phyloP scores from a whole-genome alignment of 2,329 filamentous ascomycete species.

The Hansfordia pulvinata region DNA sequence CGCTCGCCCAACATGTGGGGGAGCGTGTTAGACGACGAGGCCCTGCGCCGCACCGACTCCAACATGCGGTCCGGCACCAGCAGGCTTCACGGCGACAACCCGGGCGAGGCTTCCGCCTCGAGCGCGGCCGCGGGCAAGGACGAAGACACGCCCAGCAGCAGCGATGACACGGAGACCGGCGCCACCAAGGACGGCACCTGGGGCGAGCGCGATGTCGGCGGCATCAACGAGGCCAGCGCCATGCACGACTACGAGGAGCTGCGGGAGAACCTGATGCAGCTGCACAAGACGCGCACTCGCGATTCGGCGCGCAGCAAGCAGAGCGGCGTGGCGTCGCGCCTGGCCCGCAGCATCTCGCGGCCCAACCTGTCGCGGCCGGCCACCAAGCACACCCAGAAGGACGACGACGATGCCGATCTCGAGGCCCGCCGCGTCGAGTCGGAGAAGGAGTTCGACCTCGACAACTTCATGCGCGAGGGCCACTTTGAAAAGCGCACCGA shows the following conservation, averaged over 20 bases:
- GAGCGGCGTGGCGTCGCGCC: too few relatives aligned
- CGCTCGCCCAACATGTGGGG: constrained; percentile 19
- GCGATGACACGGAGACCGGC: constrained; percentile 1
- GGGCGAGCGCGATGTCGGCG: constrained; percentile 22
- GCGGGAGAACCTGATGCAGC: constrained; percentile 17
- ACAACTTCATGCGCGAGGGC: constrained; percentile 58
- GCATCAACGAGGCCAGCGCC: constrained; percentile 18
- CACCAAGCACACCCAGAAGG: constrained; percentile 3
- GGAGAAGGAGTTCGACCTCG: constrained; percentile 52
- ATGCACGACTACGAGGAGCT: constrained; percentile 21
- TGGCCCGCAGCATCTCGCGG: too few relatives aligned
- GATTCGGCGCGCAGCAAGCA: constrained; percentile 19
- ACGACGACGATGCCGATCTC: constrained; percentile 17
- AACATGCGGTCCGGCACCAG: constrained; percentile 11
- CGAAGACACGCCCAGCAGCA: constrained; percentile 1
- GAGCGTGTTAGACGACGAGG: constrained; percentile 15
- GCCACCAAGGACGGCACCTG: constrained; percentile 16
- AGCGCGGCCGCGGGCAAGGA: constrained; percentile 2
- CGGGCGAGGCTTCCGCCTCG: constrained; percentile 6
- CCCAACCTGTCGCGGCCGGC: constrained; percentile 4
- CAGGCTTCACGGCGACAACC: constrained; percentile 11
- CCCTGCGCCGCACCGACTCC: constrained; percentile 18
- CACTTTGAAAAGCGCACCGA: constrained; percentile 62
- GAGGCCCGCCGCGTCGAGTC: constrained; percentile 24
- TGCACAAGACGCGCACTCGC: constrained; percentile 19